Percentiles rank a stretch among this genome's conserved stretches.
phyloP scores from a whole-genome alignment of 2,329 filamentous ascomycete genomes.

The Kalmusia sp. region DNA sequence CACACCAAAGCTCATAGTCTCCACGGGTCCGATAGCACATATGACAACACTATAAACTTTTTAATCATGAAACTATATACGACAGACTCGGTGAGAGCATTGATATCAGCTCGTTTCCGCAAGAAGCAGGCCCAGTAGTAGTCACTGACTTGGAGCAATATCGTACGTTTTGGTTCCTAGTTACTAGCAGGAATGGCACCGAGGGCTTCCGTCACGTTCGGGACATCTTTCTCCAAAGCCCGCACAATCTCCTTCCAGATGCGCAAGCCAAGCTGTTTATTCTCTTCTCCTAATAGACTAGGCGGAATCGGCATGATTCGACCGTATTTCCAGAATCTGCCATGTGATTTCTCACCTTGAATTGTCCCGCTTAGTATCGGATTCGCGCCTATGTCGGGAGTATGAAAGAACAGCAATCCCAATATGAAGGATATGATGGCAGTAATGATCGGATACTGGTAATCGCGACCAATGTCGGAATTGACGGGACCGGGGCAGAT shows the following conservation, averaged over 20 bases:
- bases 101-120: background rate
- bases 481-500: conserved; percentile 42
- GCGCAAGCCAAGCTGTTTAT: conserved; percentile 34
- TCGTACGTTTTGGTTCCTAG: background rate
- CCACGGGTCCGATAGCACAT: too few relatives aligned
- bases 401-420: conserved; percentile 26
- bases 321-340: conserved; percentile 46
- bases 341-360: conserved; percentile 42
- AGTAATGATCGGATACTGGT: conserved; percentile 30
- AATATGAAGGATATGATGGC: conserved; percentile 24
- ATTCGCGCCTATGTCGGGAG: conserved; percentile 38
- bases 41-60: too few relatives aligned
- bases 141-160: background rate
- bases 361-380: conserved; percentile 41
- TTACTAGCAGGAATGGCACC: too few relatives aligned
- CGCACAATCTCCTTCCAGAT: conserved; percentile 45
- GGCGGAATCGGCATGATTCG: conserved; percentile 36
- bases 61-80: too few relatives aligned
- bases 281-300: conserved; percentile 38
- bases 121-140: background rate
- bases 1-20: too few relatives aligned
- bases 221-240: conserved; percentile 39
- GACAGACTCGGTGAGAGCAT: too few relatives aligned
- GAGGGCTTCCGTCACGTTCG: conserved; percentile 18
- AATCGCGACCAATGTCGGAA: conserved; percentile 40